A percentile compares a stretch with the other conserved stretches of the same genome.
Conservation (phyloP, 345 rosid genomes). For the Limnanthes douglasii region DNA sequence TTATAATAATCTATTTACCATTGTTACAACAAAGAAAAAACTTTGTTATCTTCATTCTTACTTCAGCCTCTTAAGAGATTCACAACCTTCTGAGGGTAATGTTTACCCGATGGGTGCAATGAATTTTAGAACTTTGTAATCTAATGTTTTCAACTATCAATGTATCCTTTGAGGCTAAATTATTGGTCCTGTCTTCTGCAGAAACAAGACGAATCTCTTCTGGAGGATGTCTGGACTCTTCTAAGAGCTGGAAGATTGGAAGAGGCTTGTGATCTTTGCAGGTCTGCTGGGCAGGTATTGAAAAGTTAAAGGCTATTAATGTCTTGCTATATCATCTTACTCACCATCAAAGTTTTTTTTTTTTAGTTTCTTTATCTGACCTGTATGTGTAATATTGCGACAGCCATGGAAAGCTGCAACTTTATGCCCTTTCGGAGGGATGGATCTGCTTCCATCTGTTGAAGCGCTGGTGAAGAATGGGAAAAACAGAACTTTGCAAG, state of each 20-base stretch:
- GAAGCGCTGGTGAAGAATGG: slow-evolving; percentile 79
- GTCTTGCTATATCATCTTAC: background rate
- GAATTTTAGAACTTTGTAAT: too few relatives aligned
- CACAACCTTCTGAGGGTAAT: too few relatives aligned
- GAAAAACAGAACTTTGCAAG: slow-evolving; percentile 64
- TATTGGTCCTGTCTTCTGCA: slow-evolving; percentile 19
- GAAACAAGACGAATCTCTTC: slow-evolving; percentile 94
- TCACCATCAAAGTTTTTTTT: background rate
- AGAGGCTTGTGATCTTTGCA: slow-evolving; percentile 91
- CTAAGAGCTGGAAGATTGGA: slow-evolving; percentile 88
- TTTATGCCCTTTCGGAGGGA: slow-evolving; percentile 76
- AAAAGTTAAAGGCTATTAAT: slow-evolving; percentile 1
- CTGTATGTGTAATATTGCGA: slow-evolving; percentile 8
- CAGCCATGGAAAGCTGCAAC: slow-evolving; percentile 99
- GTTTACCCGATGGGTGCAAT: too few relatives aligned
- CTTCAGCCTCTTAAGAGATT: too few relatives aligned
- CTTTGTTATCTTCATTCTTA: too few relatives aligned
- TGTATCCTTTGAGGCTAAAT: too few relatives aligned
- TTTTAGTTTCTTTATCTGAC: slow-evolving; percentile 2
- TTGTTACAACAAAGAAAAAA: too few relatives aligned
- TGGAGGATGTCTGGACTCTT: slow-evolving; percentile 94
- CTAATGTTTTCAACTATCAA: too few relatives aligned
- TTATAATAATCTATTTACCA: too few relatives aligned
- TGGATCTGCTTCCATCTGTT: slow-evolving; percentile 66
- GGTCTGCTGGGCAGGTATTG: slow-evolving; percentile 90